Base-by-base conservation (phyloP, 73 alveolate genomes). In the Diophrys appendiculata region DNA sequence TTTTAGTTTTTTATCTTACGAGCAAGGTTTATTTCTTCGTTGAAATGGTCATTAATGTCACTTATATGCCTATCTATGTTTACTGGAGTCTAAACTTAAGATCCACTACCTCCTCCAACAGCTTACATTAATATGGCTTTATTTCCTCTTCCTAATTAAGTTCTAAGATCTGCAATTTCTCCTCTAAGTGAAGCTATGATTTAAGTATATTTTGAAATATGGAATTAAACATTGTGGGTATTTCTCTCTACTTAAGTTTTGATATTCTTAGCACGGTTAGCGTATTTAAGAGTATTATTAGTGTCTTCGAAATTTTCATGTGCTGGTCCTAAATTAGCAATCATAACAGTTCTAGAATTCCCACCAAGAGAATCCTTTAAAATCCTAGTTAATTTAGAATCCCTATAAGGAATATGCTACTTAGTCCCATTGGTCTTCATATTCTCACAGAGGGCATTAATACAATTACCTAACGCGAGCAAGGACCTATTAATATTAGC, bases 301-400 rank as follows among this genome's bases (percentile, higher is more conserved):
- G 98, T 92, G 73, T 95, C 99, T 82, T 97, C 99, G 71, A 83
- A 93, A 68, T 95, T 82, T 64, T 84, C 32, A 71, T 79, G 80
- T 53, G 91, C 84, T 26, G 98, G 94, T 8, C 93, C 65, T 29
- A 95, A 86, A 90, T 95, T 94, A 24, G 98, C 98, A 25, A 97
- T 93, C 99, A 95, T 95, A 2, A 97, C 97, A 29, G 99, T 97
- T 28, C 97, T 83, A 33, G 98, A 93, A 84, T 95, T 97, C 60
- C 99, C 99, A 8, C 99, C 99, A 27, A 97, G 82, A 33, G 98
- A 95, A 72, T 97, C 99, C 81, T 95, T 95, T 68, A 97, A 80
- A 33, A 96, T 78, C 77, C 99, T 88, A 8, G 99, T 96, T 67
- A 96, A 90, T 81, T 96, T 96, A 31, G 98, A 94, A 93, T 97